phyloP scores from a whole-genome alignment of 2,329 filamentous ascomycete genomes.

The Thermoascus crustaceus region DNA sequence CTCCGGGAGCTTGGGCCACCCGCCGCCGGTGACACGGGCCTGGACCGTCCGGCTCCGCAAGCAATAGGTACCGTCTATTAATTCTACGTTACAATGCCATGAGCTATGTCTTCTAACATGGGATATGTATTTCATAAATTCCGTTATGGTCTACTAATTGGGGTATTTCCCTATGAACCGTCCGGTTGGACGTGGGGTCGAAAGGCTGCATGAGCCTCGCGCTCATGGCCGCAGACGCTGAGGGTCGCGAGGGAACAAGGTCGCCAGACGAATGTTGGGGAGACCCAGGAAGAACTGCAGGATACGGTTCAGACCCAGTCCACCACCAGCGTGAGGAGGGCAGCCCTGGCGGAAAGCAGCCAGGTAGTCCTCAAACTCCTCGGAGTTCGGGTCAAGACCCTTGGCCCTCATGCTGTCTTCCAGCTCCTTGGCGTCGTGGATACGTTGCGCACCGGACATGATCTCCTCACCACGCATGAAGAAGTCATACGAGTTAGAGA shows the following conservation, averaged over 20 bases:
- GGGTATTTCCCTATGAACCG: not conserved
- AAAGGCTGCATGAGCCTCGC: too few relatives aligned
- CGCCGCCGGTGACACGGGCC: too few relatives aligned
- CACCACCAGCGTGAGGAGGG: slow-evolving; percentile 57
- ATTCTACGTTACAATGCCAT: too few relatives aligned
- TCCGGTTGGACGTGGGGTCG: not conserved
- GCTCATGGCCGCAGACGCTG: slow-evolving; percentile 41
- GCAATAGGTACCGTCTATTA: too few relatives aligned
- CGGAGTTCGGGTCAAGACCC: slow-evolving; percentile 50
- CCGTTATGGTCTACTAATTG: slow-evolving; percentile 9
- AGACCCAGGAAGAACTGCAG: slow-evolving; percentile 60
- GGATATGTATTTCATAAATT: slow-evolving; percentile 7
- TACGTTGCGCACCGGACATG: slow-evolving; percentile 59
- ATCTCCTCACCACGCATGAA: slow-evolving; percentile 66
- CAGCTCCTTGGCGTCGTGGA: slow-evolving; percentile 53
- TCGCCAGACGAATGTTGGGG: slow-evolving; percentile 54
- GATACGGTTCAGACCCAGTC: slow-evolving; percentile 58
- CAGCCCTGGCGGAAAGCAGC: slow-evolving; percentile 57
- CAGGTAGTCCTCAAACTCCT: slow-evolving; percentile 57
- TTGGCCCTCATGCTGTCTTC: slow-evolving; percentile 51
- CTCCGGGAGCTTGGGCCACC: slow-evolving; percentile 19
- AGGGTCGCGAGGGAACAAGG: slow-evolving; percentile 57
- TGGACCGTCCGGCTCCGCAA: not conserved
- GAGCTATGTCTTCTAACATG: not conserved
- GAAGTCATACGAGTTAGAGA: slow-evolving; percentile 63